Percentiles rank a stretch among this genome's conserved stretches.
phyloP scores from a whole-genome alignment of 2,329 filamentous ascomycete genomes.

The Monosporascus sp. region DNA sequence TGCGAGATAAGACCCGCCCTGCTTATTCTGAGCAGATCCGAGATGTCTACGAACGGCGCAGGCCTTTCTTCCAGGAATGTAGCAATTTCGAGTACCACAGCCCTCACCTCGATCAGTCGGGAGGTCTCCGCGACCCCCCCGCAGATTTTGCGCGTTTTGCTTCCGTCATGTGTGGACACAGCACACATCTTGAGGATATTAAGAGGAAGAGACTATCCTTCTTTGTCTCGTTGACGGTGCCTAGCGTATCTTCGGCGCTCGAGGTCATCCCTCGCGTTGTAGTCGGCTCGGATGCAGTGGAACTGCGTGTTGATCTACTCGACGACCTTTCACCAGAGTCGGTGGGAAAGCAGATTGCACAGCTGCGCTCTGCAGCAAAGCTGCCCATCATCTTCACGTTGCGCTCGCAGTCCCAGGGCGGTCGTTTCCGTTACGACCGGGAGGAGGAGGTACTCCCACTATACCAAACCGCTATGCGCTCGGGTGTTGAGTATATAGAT shows the following conservation, averaged over 20 bases:
- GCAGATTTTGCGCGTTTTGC: conserved; percentile 72
- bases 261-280: conserved; percentile 66
- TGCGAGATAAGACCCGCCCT: conserved; percentile 82
- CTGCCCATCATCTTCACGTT: conserved; percentile 91
- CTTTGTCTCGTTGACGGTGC: conserved; percentile 86
- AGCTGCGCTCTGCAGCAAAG: conserved; percentile 65
- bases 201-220: conserved; percentile 72
- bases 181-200: conserved; percentile 48
- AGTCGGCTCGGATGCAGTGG: conserved; percentile 86
- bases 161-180: conserved; percentile 60
- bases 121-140: conserved; percentile 40
- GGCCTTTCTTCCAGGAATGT: conserved; percentile 85
- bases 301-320: conserved; percentile 87
- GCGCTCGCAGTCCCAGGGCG: conserved; percentile 79
- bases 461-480: conserved; percentile 71
- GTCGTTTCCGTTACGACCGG: conserved; percentile 75
- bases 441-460: conserved; percentile 66
- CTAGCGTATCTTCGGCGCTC: conserved; percentile 60
- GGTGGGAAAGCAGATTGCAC: conserved; percentile 73
- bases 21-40: conserved; percentile 92
- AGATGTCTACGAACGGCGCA: conserved; percentile 82
- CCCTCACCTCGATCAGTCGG: conserved; percentile 50
- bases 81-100: conserved; percentile 94
- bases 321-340: conserved; percentile 72
- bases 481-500: conserved; percentile 90